These are phyloP conservation scores for Cercospora nicotianae DNA, from an alignment of 2,329 filamentous ascomycete species.

Conservation along the genomic window DNA sequence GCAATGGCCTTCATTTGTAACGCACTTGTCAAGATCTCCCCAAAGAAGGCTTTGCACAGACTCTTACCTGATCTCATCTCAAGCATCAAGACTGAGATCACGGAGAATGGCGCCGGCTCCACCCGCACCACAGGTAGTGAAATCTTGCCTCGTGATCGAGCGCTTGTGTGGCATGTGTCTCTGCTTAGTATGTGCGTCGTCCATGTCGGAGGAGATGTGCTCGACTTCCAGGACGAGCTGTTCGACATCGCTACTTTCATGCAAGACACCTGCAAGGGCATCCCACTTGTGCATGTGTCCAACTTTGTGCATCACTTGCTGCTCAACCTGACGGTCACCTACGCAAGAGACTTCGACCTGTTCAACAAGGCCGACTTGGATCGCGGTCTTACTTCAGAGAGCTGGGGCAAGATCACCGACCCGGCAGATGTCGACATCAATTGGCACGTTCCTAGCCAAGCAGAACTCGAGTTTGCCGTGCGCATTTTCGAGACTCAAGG, in stretches of 20 bases:
- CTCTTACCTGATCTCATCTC: conserved; percentile 87
- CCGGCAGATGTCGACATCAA: conserved; percentile 77
- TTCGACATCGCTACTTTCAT: conserved; percentile 92
- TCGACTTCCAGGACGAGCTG: conserved; percentile 84
- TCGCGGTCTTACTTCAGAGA: conserved; percentile 69
- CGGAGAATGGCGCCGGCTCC: conserved; percentile 92
- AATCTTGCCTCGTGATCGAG: conserved; percentile 86
- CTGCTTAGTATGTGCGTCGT: conserved; percentile 98
- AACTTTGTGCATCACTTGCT: conserved; percentile 97
- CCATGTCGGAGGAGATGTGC: conserved; percentile 85
- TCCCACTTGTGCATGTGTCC: conserved; percentile 92
- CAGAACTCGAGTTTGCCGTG: conserved; percentile 85
- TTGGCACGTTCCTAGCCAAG: conserved; percentile 81
- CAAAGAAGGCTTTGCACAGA: conserved; percentile 86
- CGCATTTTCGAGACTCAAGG: conserved; percentile 85
- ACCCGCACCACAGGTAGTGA: conserved; percentile 91
- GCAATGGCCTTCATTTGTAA: conserved; percentile 99
- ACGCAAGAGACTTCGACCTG: conserved; percentile 83
- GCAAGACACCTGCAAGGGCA: conserved; percentile 91
- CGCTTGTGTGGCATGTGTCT: conserved; percentile 93
- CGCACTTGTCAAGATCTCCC: conserved; percentile 90
- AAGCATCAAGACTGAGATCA: conserved; percentile 94
- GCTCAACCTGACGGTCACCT: conserved; percentile 90
- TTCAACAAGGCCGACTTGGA: conserved; percentile 77
- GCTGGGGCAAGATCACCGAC: conserved; percentile 81